A percentile compares a stretch with the other conserved stretches of the same genome.
Conservation (phyloP, 2,329 filamentous ascomycete species). For the Didymella pinodella region DNA sequence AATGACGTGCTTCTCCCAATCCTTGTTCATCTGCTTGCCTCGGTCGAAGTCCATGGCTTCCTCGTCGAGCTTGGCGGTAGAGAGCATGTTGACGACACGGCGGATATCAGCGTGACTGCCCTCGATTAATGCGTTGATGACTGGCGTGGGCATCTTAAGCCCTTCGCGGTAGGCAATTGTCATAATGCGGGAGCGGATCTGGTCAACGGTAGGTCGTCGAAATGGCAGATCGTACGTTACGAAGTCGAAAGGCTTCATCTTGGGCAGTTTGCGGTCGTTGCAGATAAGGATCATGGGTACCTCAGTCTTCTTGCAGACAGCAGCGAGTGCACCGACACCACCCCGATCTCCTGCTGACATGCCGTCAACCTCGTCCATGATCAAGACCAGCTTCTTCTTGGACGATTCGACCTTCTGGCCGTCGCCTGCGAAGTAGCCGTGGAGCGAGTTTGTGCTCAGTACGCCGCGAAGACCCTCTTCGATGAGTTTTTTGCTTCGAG, state of each 20-base stretch:
- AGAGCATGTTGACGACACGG: constrained; percentile 98
- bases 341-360: constrained; percentile 98
- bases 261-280: constrained; percentile 89
- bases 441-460: constrained; percentile 89
- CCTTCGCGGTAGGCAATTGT: constrained; percentile 94
- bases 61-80: constrained; percentile 89
- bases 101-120: constrained; percentile 95
- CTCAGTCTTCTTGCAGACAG: constrained; percentile 93
- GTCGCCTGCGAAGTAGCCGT: constrained; percentile 87
- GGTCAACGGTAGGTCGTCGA: constrained; percentile 85
- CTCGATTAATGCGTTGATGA: constrained; percentile 93
- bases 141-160: constrained; percentile 80
- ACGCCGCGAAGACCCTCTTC: constrained; percentile 88
- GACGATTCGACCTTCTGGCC: constrained; percentile 78
- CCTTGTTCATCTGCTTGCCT: constrained; percentile 92
- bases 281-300: constrained; percentile 97
- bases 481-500: constrained; percentile 93
- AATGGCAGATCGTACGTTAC: constrained; percentile 87
- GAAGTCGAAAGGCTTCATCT: constrained; percentile 98
- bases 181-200: constrained; percentile 90
- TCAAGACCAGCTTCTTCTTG: constrained; percentile 93
- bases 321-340: constrained; percentile 91
- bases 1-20: constrained; percentile 97
- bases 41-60: constrained; percentile 81
- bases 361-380: constrained; percentile 99